Conservation (phyloP, 2,329 filamentous ascomycete species). For the Epichloe brachyelytri region DNA sequence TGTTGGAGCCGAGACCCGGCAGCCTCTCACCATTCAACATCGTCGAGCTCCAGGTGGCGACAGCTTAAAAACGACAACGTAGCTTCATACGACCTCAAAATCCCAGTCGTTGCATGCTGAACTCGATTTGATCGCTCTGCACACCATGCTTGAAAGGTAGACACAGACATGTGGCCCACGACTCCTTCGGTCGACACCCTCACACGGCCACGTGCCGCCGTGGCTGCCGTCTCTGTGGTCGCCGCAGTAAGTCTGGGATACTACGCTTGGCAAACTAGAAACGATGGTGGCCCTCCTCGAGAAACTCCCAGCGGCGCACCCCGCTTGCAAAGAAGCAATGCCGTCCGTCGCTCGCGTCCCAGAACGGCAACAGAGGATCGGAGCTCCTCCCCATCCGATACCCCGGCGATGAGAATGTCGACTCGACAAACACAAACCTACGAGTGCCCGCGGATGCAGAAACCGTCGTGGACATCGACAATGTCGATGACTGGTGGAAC, state of each 20-base stretch:
- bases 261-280: constrained; percentile 36
- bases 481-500: constrained; percentile 40
- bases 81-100: background rate
- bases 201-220: constrained; percentile 39
- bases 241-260: constrained; percentile 46
- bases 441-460: constrained; percentile 22
- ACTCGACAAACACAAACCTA: constrained; percentile 16
- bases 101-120: background rate
- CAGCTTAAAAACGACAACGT: too few relatives aligned
- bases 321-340: constrained; percentile 52
- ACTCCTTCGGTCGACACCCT: constrained; percentile 40
- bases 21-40: too few relatives aligned
- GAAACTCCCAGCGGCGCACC: constrained; percentile 16
- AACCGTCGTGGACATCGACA: constrained; percentile 24
- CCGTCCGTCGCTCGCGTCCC: constrained; percentile 40
- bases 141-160: constrained; percentile 21
- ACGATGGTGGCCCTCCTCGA: constrained; percentile 13
- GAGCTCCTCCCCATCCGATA: constrained; percentile 28
- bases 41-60: too few relatives aligned
- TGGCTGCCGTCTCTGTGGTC: constrained; percentile 42
- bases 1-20: too few relatives aligned
- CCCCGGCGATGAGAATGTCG: constrained; percentile 32
- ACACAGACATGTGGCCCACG: constrained; percentile 30
- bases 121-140: background rate
- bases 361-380: constrained; percentile 21